Evolutionary conservation across 2,329 filamentous ascomycete species (phyloP).

Genomic region (Fusarium pseudoanthophilum): DNA sequence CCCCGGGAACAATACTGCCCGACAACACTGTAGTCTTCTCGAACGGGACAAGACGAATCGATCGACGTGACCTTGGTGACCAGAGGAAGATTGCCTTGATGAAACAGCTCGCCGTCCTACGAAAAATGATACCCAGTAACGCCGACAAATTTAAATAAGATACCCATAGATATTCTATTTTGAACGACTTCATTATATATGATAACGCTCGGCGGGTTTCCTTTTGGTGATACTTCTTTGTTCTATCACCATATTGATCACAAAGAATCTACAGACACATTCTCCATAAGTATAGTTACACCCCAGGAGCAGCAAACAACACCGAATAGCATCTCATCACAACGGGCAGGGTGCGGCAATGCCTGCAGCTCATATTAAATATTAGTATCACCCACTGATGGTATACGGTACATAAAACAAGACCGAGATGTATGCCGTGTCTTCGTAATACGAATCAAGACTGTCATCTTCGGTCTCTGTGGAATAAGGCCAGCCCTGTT

Average conservation of each 20-base stretch:
- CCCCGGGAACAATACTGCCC: conserved; percentile 66
- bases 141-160: conserved; percentile 60
- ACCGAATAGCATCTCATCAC: background rate
- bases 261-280: background rate
- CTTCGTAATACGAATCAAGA: too few species aligned
- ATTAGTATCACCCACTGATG: background rate
- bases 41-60: conserved; percentile 66
- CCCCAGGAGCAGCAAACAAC: background rate
- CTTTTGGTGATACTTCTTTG: background rate
- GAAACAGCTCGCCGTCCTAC: conserved; percentile 74
- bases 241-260: background rate
- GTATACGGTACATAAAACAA: background rate
- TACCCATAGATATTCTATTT: conserved; percentile 3
- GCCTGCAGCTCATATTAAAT: background rate
- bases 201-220: background rate
- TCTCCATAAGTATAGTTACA: background rate
- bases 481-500: conserved; percentile 32
- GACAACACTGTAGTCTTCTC: conserved; percentile 78
- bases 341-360: background rate
- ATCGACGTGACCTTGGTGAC: conserved; percentile 70
- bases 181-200: background rate
- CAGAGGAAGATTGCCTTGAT: conserved; percentile 71
- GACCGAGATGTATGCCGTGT: background rate
- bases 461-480: conserved; percentile 11
- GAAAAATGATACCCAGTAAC: conserved; percentile 74